Evolutionary conservation across 2,329 filamentous ascomycete species (phyloP), one percentile per base, ranked within the genome.

Genomic region (Phyllachora maydis): DNA sequence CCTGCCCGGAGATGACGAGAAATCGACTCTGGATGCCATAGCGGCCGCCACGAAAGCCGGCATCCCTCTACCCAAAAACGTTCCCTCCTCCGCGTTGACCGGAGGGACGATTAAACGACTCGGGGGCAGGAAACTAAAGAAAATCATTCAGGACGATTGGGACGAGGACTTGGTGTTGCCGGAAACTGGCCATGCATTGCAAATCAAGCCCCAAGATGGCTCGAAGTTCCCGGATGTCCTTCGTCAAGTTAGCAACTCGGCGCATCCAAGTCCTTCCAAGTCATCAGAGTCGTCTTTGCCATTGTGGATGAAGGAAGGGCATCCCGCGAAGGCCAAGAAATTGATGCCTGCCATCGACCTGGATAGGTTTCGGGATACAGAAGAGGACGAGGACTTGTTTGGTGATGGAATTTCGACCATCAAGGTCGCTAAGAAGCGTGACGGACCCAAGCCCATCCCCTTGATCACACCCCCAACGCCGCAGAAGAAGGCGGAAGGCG

Each of bases 91-190:
- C 11, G 88, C 88, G 15, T 56, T 98, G 19, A 65, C 88, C 43
- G 85, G 85, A 25, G 88, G 88, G 24, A 85, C 82, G 7, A 95
- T 95, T 41, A 91, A 90, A 52, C 64, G 83, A 35, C 59, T 95
- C 16, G 83, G 83, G 23, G 69, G 68, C 28, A 64, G 67, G 34
- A 81, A 73, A 38, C 58, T 75, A 11, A 72, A 69, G 38, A 74
- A 66, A 39, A 67, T 72, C 19, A 65, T 78, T 28, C 68, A 77
- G 32, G 75, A 82, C 36, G 77, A 85, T 42, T 85, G 78, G 71
- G 72, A 68, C 30, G 74, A 82, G 35, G 78, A 85, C 35, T 47
- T 85, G 23, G 74, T 78, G 35, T 45, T 82, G 10, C 70, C 74
- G 4, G 58, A 59, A 18, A 42, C 53, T 3, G 58, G 59, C 15